phyloP scores from a whole-genome alignment of 2,329 filamentous ascomycete genomes.

The Boeremia lycopersici region DNA sequence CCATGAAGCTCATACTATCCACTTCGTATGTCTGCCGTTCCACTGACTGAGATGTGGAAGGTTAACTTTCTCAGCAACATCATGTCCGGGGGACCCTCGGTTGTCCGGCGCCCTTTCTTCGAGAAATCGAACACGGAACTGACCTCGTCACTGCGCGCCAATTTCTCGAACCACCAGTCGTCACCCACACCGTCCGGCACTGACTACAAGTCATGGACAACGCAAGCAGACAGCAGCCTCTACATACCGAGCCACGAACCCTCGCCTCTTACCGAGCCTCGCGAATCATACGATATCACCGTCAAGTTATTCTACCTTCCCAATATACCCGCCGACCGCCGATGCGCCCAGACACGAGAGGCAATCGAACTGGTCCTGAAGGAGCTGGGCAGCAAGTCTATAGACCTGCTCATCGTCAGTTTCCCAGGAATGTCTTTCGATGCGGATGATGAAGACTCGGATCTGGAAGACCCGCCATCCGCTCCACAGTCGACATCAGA shows the following conservation, averaged over 20 bases:
- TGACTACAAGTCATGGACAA: constrained; percentile 69
- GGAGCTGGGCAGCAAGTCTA: constrained; percentile 74
- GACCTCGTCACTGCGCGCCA: constrained; percentile 83
- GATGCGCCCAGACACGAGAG: constrained; percentile 74
- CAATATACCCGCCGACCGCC: constrained; percentile 66
- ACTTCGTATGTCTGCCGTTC: constrained; percentile 71
- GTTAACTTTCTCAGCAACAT: constrained; percentile 71
- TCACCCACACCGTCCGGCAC: constrained; percentile 53
- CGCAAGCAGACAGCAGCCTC: constrained; percentile 56
- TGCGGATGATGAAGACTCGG: constrained; percentile 81
- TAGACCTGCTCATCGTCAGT: constrained; percentile 89
- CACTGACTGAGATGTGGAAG: too few relatives aligned
- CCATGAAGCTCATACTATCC: constrained; percentile 82
- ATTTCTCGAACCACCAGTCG: constrained; percentile 76
- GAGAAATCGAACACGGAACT: constrained; percentile 93
- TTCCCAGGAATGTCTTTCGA: constrained; percentile 95
- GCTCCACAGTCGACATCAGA: constrained; percentile 44
- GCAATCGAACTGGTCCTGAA: constrained; percentile 80
- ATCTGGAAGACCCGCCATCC: constrained; percentile 59
- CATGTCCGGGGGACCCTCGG: constrained; percentile 80
- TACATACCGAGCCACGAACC: constrained; percentile 77
- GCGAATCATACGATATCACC: constrained; percentile 88
- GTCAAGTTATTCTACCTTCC: constrained; percentile 94
- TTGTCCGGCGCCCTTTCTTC: constrained; percentile 77
- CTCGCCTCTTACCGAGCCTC: constrained; percentile 78